Evolutionary conservation across 257 asterid genomes (phyloP).

Genomic region (Cordia subcordata): DNA sequence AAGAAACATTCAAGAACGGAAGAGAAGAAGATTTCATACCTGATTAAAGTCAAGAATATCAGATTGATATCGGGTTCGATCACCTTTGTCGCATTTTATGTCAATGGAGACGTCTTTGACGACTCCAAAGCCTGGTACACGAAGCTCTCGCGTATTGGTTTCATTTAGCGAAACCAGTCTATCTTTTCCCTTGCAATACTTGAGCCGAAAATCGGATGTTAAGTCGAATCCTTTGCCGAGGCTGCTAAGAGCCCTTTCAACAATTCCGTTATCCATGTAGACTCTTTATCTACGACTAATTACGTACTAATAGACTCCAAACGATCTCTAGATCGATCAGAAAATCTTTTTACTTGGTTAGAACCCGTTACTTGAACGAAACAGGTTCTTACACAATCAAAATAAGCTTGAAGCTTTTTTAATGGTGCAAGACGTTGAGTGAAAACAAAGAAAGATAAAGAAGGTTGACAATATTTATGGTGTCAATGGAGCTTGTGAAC

Average conservation of each 20-base stretch:
- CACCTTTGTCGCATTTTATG: constrained; percentile 85
- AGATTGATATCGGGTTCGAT: constrained; percentile 71
- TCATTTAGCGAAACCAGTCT: constrained; percentile 59
- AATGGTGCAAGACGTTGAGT: not conserved
- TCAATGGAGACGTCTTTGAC: constrained; percentile 45
- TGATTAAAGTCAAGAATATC: constrained; percentile 77
- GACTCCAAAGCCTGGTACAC: constrained; percentile 66
- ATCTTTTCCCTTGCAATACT: constrained; percentile 70
- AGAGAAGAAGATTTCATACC: constrained; percentile 32
- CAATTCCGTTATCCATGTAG: constrained; percentile 30
- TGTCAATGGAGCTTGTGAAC: not conserved
- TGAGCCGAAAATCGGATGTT: constrained; percentile 67
- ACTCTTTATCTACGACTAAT: not conserved
- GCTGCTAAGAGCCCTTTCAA: constrained; percentile 53
- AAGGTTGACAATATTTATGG: too few relatives aligned
- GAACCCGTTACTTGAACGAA: too few relatives aligned
- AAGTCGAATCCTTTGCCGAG: constrained; percentile 89
- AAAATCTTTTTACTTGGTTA: too few relatives aligned
- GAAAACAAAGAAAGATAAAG: not conserved
- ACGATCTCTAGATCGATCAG: too few relatives aligned
- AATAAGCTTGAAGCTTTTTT: not conserved
- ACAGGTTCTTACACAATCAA: too few relatives aligned
- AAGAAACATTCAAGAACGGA: not conserved
- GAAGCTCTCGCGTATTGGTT: constrained; percentile 34
- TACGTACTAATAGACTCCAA: too few relatives aligned